These are phyloP conservation scores for Colletotrichum zoysiae DNA, from an alignment of 2,329 filamentous ascomycete genomes.

Conservation along the genomic window DNA sequence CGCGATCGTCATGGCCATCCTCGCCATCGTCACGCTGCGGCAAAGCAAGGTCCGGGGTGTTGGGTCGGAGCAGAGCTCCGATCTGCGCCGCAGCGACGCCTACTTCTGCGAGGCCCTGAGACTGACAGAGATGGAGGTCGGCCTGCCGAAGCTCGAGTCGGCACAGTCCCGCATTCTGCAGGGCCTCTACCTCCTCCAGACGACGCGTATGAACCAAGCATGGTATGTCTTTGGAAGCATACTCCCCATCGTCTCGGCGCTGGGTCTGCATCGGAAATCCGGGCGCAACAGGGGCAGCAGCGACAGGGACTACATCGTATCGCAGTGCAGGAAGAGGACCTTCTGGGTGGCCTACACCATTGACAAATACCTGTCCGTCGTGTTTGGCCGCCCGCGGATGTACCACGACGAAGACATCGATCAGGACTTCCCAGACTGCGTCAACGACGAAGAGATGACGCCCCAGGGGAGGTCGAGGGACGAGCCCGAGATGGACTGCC, in stretches of 20 bases:
- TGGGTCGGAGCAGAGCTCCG: constrained; percentile 20
- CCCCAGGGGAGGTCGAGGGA: constrained; percentile 50
- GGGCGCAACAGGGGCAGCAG: constrained; percentile 24
- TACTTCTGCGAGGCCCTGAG: constrained; percentile 45
- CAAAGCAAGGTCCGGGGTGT: constrained; percentile 53
- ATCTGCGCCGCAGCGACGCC: constrained; percentile 44
- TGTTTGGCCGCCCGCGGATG: constrained; percentile 70
- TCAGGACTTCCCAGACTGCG: constrained; percentile 66
- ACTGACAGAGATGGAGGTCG: constrained; percentile 61
- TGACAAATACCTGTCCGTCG: constrained; percentile 73
- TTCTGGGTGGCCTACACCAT: constrained; percentile 74
- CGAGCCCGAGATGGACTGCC: constrained; percentile 56
- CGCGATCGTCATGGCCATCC: constrained; percentile 60
- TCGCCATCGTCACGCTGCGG: constrained; percentile 62
- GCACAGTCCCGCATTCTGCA: constrained; percentile 70
- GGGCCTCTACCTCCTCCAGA: constrained; percentile 69
- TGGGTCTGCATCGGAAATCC: constrained; percentile 50
- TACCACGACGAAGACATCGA: constrained; percentile 75
- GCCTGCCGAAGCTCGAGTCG: constrained; percentile 65
- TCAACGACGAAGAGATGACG: constrained; percentile 70
- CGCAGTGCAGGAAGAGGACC: constrained; percentile 66
- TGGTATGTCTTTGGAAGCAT: constrained; percentile 72
- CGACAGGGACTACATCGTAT: constrained; percentile 57
- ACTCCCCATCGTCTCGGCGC: constrained; percentile 62
- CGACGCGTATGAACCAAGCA: constrained; percentile 71